phyloP scores from a whole-genome alignment of 345 rosid species.

The Firmiana major region DNA sequence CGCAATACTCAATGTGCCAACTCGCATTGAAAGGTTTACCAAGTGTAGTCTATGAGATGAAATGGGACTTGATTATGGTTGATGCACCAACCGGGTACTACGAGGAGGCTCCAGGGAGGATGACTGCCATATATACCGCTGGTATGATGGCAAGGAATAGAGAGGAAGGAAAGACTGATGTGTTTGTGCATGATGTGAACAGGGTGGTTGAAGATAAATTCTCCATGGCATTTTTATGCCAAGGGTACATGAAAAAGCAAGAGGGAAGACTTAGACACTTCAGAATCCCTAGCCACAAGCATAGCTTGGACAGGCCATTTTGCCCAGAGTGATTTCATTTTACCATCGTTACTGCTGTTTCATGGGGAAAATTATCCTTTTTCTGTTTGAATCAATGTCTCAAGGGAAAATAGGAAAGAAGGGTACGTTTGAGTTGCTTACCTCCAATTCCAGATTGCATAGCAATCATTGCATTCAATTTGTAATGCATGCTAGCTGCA shows the following conservation, averaged over 20 bases:
- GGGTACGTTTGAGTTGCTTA: background rate
- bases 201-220: conserved; percentile 71
- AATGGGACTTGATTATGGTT: conserved; percentile 94
- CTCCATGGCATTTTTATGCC: conserved; percentile 61
- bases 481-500: background rate
- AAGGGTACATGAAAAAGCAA: conserved; percentile 65
- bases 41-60: conserved; percentile 48
- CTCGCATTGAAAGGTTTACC: conserved; percentile 72
- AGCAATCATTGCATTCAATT: too few species aligned
- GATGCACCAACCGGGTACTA: conserved; percentile 91
- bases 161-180: conserved; percentile 62
- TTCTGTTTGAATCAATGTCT: background rate
- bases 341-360: too few species aligned
- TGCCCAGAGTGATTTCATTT: conserved; percentile 33
- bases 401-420: background rate
- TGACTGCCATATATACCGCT: conserved; percentile 80
- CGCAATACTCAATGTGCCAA: conserved; percentile 52
- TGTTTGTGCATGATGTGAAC: conserved; percentile 88
- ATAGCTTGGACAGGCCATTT: conserved; percentile 41
- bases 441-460: too few species aligned
- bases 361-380: background rate
- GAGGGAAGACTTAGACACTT: conserved; percentile 75
- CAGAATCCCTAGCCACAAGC: conserved; percentile 65
- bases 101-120: conserved; percentile 80
- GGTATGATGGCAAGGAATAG: conserved; percentile 77